A percentile compares a stretch with the other conserved stretches of the same genome.
phyloP scores from a whole-genome alignment of 768 basidiomycete genomes.

The Lactarius vividus region DNA sequence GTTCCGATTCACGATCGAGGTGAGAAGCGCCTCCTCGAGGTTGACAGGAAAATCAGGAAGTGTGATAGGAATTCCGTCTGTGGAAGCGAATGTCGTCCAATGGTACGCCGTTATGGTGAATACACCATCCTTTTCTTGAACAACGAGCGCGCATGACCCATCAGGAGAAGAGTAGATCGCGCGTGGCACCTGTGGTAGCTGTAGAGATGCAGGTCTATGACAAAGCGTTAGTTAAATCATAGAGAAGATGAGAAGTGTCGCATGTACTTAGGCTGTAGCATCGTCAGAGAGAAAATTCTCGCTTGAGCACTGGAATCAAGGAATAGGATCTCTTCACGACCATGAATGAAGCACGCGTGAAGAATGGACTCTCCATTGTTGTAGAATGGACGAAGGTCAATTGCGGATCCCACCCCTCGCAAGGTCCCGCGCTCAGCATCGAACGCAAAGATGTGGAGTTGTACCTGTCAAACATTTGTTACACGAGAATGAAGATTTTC shows the following conservation, averaged over 20 bases:
- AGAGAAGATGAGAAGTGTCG: too few relatives aligned
- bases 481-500: neutral
- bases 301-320: conserved; percentile 45
- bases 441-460: conserved; percentile 46
- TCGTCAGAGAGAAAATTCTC: conserved; percentile 52
- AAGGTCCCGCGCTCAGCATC: conserved; percentile 45
- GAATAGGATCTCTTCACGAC: conserved; percentile 52
- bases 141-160: conserved; percentile 49
- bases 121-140: conserved; percentile 26
- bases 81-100: conserved; percentile 55
- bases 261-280: conserved; percentile 50
- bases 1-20: conserved; percentile 45
- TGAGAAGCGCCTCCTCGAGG: conserved; percentile 35
- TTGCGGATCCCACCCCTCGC: conserved; percentile 41
- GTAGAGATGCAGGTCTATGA: conserved; percentile 46
- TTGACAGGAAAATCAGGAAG: conserved; percentile 32
- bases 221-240: neutral
- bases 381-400: conserved; percentile 48
- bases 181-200: conserved; percentile 37
- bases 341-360: conserved; percentile 45
- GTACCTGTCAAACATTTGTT: conserved; percentile 26
- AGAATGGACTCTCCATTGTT: conserved; percentile 31
- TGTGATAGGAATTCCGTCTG: conserved; percentile 41
- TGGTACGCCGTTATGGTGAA: conserved; percentile 44
- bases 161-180: conserved; percentile 50